Conservation (phyloP, 2,329 filamentous ascomycete genomes). For the Achaetomium macrosporum region DNA sequence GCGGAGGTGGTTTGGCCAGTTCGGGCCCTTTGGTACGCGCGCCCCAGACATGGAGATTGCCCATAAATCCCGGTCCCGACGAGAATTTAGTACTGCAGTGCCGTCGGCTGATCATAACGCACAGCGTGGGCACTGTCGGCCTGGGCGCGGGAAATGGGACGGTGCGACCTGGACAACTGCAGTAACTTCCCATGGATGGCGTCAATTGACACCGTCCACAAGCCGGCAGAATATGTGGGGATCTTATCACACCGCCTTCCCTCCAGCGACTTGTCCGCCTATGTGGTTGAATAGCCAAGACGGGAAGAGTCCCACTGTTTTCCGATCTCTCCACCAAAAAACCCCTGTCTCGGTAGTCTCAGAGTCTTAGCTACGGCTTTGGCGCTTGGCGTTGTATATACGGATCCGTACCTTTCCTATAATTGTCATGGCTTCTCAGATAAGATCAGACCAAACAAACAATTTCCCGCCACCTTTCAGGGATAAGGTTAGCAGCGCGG, state of each 20-base stretch:
- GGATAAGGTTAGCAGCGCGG: too few relatives aligned
- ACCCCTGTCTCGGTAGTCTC: too few relatives aligned
- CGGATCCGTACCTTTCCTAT: too few relatives aligned
- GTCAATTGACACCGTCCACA: neutral
- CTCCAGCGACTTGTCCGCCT: neutral
- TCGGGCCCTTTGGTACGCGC: slow-evolving; percentile 38
- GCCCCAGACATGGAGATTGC: slow-evolving; percentile 26
- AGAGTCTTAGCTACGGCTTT: too few relatives aligned
- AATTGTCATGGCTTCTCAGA: too few relatives aligned
- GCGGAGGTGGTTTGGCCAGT: slow-evolving; percentile 48
- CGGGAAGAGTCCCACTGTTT: too few relatives aligned
- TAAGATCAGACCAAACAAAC: too few relatives aligned
- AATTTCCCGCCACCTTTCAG: too few relatives aligned
- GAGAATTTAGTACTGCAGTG: neutral
- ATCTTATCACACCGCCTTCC: slow-evolving; percentile 6
- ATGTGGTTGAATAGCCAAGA: neutral
- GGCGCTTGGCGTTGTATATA: too few relatives aligned
- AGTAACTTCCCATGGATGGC: neutral
- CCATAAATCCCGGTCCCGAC: slow-evolving; percentile 1
- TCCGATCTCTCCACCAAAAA: too few relatives aligned
- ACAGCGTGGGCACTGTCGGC: too few relatives aligned
- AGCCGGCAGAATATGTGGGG: slow-evolving; percentile 10
- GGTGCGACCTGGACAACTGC: neutral
- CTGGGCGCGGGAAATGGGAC: neutral
- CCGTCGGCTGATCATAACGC: slow-evolving; percentile 1